These are phyloP conservation scores for Backusella circina DNA, from an alignment of 192 early-diverging fungal genomes.

Conservation along the genomic window DNA sequence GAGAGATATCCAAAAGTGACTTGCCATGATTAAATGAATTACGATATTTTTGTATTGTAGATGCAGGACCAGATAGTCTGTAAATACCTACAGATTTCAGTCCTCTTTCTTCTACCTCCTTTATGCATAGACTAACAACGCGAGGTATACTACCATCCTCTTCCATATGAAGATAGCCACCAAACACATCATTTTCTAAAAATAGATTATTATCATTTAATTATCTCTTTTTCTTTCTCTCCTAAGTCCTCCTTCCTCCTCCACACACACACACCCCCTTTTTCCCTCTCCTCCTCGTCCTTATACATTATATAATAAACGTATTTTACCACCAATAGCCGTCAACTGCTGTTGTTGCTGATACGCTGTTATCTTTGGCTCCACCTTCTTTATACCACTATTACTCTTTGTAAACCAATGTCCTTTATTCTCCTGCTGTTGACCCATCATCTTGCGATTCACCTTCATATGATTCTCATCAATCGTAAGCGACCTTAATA, in stretches of 20 bases:
- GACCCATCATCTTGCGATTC: conserved; percentile 16
- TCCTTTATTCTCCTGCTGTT: neutral
- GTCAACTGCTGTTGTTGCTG: neutral
- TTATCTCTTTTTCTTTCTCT: neutral
- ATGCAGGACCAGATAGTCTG: conserved; percentile 64
- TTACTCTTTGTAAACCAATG: conserved; percentile 14
- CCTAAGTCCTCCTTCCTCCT: neutral
- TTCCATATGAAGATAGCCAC: conserved; percentile 25
- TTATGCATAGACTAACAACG: conserved; percentile 65
- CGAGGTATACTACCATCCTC: conserved; percentile 50
- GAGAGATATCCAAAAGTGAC: neutral
- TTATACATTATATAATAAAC: neutral
- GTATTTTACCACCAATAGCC: neutral
- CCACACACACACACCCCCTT: too few species aligned
- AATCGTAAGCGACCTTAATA: conserved; percentile 12
- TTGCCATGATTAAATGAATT: conserved; percentile 54
- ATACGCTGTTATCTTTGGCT: neutral
- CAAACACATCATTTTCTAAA: conserved; percentile 30
- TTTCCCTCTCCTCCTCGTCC: too few species aligned
- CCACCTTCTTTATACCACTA: neutral
- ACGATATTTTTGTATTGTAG: conserved; percentile 62
- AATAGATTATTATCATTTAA: neutral
- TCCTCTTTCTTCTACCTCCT: conserved; percentile 66
- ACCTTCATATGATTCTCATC: conserved; percentile 31
- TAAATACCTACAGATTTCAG: conserved; percentile 74